Evolutionary conservation across 441 rosid genomes (phyloP).

Genomic region (Erysimum cheiri): DNA sequence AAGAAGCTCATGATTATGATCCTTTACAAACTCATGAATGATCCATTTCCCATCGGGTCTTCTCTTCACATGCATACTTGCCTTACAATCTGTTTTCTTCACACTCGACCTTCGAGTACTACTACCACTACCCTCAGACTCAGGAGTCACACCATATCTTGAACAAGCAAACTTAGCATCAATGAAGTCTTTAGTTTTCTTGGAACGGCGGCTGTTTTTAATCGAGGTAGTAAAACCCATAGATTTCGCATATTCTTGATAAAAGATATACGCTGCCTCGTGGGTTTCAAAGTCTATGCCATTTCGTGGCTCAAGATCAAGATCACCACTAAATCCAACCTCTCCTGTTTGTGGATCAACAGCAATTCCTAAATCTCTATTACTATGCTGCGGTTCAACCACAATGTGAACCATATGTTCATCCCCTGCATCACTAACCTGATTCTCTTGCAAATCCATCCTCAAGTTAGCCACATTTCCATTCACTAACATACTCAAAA

Average conservation of each 20-base stretch:
- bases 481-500: slow-evolving; percentile 44
- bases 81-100: slow-evolving; percentile 65
- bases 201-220: slow-evolving; percentile 67
- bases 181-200: slow-evolving; percentile 65
- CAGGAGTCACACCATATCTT: slow-evolving; percentile 65
- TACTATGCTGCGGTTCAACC: slow-evolving; percentile 46
- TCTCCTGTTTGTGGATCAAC: slow-evolving; percentile 48
- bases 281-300: slow-evolving; percentile 68
- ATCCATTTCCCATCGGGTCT: slow-evolving; percentile 61
- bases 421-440: slow-evolving; percentile 46
- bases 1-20: slow-evolving; percentile 64
- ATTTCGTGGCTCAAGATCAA: slow-evolving; percentile 55
- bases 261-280: slow-evolving; percentile 59
- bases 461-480: slow-evolving; percentile 47
- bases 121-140: slow-evolving; percentile 53
- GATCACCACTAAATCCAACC: slow-evolving; percentile 48
- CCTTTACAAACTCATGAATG: slow-evolving; percentile 61
- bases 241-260: slow-evolving; percentile 65
- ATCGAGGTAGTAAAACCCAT: slow-evolving; percentile 70
- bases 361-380: slow-evolving; percentile 46
- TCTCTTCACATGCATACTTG: slow-evolving; percentile 74
- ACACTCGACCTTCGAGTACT: slow-evolving; percentile 58
- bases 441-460: slow-evolving; percentile 54
- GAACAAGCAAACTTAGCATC: slow-evolving; percentile 79
- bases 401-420: slow-evolving; percentile 45